Percentiles rank a stretch among this genome's conserved stretches.
Conservation (phyloP, 169 alveolate species). For the Theileria parva region DNA sequence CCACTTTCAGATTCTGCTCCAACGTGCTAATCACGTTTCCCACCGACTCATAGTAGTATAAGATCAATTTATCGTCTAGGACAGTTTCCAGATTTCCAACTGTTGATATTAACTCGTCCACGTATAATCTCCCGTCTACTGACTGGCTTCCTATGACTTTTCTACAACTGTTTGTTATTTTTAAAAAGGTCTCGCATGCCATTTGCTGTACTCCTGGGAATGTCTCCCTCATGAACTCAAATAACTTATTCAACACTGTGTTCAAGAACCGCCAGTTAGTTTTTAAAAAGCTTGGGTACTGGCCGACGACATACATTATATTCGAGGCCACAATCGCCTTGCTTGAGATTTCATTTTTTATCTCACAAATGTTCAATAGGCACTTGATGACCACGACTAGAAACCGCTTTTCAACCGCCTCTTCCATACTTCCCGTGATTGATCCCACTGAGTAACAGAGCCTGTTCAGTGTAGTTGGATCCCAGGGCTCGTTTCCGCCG, state of each 20-base stretch:
- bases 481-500: conserved; percentile 73
- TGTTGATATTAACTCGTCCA: conserved; percentile 38
- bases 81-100: conserved; percentile 75
- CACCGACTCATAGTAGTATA: conserved; percentile 67
- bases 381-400: conserved; percentile 91
- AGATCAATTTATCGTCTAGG: conserved; percentile 67
- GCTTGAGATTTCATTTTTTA: conserved; percentile 94
- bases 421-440: conserved; percentile 95
- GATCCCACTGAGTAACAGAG: conserved; percentile 96
- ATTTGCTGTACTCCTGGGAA: conserved; percentile 99
- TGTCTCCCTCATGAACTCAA: conserved; percentile 98
- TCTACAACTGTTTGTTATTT: conserved; percentile 90
- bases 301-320: conserved; percentile 99
- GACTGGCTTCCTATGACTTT: conserved; percentile 70
- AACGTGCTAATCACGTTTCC: conserved; percentile 64
- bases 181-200: conserved; percentile 97
- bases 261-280: conserved; percentile 96
- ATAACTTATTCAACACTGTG: conserved; percentile 96
- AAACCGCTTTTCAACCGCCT: conserved; percentile 91
- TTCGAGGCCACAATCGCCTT: conserved; percentile 96
- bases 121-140: conserved; percentile 25
- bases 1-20: conserved; percentile 3
- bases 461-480: conserved; percentile 85
- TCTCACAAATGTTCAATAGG: conserved; percentile 94
- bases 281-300: conserved; percentile 96